Evolutionary conservation across 2,329 filamentous ascomycete species (phyloP).

Genomic region (Colletotrichum caudatum): DNA sequence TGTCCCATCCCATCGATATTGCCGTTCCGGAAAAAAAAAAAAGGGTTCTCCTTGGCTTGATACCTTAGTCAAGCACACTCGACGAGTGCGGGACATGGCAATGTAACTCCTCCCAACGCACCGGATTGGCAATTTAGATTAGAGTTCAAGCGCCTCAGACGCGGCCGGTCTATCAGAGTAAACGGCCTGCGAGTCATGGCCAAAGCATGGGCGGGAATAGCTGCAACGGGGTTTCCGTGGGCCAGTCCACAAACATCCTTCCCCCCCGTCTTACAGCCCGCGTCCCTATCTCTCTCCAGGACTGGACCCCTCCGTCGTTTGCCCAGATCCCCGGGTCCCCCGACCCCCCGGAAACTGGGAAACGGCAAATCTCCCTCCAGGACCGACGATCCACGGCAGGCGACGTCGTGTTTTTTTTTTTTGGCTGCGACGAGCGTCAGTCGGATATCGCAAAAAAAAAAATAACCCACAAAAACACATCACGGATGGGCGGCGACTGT

Average conservation of each 20-base stretch:
- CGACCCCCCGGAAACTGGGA: not conserved
- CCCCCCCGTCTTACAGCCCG: not conserved
- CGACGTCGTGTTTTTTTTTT: conserved; percentile 19
- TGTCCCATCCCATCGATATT: not conserved
- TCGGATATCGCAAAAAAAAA: not conserved
- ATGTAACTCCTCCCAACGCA: not conserved
- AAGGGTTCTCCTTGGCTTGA: not conserved
- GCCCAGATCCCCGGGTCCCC: not conserved
- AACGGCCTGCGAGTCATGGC: not conserved
- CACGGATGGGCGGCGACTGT: not conserved
- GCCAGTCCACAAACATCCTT: not conserved
- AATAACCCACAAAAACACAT: not conserved
- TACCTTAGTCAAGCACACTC: not conserved
- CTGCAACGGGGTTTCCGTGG: not conserved
- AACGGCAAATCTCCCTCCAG: not conserved
- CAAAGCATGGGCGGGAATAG: not conserved
- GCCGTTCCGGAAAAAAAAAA: not conserved
- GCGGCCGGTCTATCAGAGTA: not conserved
- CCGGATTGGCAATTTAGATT: not conserved
- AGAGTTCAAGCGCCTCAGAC: not conserved
- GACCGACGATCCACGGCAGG: not conserved
- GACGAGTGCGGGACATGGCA: not conserved
- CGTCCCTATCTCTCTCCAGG: too few species aligned
- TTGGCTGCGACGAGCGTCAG: not conserved
- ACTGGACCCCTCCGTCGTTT: not conserved